These are phyloP conservation scores for Seiridium unicorne DNA, from an alignment of 2,329 filamentous ascomycete genomes.

Conservation along the genomic window DNA sequence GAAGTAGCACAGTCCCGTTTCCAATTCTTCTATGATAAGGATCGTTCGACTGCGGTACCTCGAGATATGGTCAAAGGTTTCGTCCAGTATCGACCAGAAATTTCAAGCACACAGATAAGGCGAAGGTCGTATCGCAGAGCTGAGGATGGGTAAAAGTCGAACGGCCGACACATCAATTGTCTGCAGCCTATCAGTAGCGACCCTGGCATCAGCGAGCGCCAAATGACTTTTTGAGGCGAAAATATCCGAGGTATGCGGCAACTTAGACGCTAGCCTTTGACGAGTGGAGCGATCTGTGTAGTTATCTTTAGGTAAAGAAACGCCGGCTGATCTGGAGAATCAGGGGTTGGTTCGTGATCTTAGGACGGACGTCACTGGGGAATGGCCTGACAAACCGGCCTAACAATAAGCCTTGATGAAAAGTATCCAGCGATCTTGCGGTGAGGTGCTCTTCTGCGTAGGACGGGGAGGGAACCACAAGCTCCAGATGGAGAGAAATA, in stretches of 20 bases:
- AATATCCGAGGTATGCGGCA: conserved; percentile 3
- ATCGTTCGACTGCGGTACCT: not conserved
- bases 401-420: no score
- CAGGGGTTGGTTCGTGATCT: not conserved
- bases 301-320: conserved; percentile 8
- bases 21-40: not conserved
- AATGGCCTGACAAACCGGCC: not conserved
- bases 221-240: conserved; percentile 5
- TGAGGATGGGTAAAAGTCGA: not conserved
- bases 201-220: not conserved
- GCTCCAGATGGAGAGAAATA: no score
- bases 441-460: not conserved
- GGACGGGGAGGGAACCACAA: no score
- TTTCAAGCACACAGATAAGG: not conserved
- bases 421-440: not conserved
- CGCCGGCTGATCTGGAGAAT: conserved; percentile 3
- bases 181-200: not conserved
- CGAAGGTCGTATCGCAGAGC: not conserved
- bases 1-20: not conserved
- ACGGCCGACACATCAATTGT: not conserved
- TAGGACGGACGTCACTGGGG: not conserved
- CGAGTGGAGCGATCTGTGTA: not conserved
- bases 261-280: not conserved
- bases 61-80: not conserved
- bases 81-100: not conserved